phyloP scores from a whole-genome alignment of 345 rosid genomes.

The Boechera divaricarpa region DNA sequence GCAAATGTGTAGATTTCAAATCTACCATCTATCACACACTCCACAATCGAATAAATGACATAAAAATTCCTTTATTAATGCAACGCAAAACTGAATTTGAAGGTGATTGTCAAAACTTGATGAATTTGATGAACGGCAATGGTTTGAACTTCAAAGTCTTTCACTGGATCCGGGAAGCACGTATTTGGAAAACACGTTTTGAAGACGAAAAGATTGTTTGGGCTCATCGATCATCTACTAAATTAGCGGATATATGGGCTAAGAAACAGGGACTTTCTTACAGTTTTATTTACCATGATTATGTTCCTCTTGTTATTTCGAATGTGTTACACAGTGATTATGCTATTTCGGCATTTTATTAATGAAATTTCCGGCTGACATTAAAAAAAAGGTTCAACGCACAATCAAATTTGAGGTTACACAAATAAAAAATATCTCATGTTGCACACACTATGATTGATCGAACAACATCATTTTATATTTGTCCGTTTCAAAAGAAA shows the following conservation, averaged over 20 bases:
- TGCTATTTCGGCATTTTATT: not conserved
- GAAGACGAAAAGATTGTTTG: not conserved
- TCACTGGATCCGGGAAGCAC: not conserved
- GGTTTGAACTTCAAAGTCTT: not conserved
- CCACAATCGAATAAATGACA: not conserved
- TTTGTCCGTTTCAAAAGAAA: slow-evolving; percentile 30
- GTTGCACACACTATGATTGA: slow-evolving; percentile 16
- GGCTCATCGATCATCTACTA: not conserved
- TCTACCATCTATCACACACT: not conserved
- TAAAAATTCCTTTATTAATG: not conserved
- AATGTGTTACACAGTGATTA: not conserved
- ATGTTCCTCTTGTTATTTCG: not conserved
- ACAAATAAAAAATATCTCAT: slow-evolving; percentile 21
- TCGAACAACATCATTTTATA: slow-evolving; percentile 8
- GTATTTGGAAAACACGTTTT: not conserved
- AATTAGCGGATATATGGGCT: not conserved
- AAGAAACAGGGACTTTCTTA: not conserved
- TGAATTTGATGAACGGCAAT: not conserved
- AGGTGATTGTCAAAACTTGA: slow-evolving; percentile 1
- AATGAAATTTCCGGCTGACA: not conserved
- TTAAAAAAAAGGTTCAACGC: not conserved
- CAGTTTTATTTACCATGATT: not conserved
- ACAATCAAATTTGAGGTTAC: slow-evolving; percentile 12
- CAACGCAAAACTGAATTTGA: not conserved
- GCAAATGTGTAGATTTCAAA: not conserved